These are phyloP conservation scores for Fusarium albosuccineum DNA, from an alignment of 2,329 filamentous ascomycete genomes.

Conservation along the genomic window DNA sequence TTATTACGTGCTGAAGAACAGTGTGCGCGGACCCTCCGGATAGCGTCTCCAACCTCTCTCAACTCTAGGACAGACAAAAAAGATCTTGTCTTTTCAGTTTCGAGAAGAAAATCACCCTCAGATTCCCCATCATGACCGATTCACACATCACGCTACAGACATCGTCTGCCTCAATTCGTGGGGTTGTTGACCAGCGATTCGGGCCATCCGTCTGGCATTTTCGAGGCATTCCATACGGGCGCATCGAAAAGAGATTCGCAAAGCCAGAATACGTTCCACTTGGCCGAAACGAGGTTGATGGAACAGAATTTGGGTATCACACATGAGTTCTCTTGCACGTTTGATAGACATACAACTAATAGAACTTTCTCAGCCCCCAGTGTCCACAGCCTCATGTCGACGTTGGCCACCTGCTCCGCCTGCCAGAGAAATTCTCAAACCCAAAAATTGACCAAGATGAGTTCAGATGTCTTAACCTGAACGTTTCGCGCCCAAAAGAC, in stretches of 20 bases:
- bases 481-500: slow-evolving; percentile 50
- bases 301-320: slow-evolving; percentile 6
- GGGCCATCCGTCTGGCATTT: slow-evolving; percentile 16
- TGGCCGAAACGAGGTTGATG: neutral
- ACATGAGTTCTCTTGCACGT: too few relatives aligned
- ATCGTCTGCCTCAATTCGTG: slow-evolving; percentile 2
- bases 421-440: slow-evolving; percentile 49
- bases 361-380: slow-evolving; percentile 48
- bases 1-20: too few relatives aligned
- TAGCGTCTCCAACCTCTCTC: too few relatives aligned
- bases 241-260: slow-evolving; percentile 9
- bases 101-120: neutral
- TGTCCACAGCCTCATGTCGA: slow-evolving; percentile 58
- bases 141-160: neutral
- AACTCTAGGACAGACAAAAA: too few relatives aligned
- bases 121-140: neutral
- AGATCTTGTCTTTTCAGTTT: too few relatives aligned
- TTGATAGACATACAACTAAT: neutral
- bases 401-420: slow-evolving; percentile 57
- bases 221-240: slow-evolving; percentile 22
- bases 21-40: too few relatives aligned
- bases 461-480: slow-evolving; percentile 58
- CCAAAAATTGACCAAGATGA: slow-evolving; percentile 54
- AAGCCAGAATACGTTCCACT: slow-evolving; percentile 6
- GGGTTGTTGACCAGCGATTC: slow-evolving; percentile 13